Percentiles rank a stretch among this genome's conserved stretches.
Conservation (phyloP, 202 grass and related monocot genomes). For the Digitaria exilis region DNA sequence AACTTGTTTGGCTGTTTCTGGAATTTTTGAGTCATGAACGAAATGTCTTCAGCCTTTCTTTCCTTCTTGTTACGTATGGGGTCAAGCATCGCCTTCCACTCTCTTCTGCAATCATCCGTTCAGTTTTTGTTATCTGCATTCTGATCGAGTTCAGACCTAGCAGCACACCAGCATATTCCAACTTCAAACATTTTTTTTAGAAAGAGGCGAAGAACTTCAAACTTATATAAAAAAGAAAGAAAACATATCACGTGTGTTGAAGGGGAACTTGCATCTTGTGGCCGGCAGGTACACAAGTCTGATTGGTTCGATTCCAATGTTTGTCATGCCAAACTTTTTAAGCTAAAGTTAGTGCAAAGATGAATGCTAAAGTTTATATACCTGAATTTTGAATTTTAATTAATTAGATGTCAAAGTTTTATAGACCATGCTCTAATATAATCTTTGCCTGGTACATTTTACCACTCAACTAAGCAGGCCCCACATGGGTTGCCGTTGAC, state of each 20-base stretch:
- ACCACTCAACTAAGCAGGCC: no score
- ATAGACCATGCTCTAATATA: no score
- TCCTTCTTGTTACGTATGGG: neutral
- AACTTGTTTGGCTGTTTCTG: neutral
- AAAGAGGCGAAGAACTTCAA: neutral
- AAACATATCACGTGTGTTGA: neutral
- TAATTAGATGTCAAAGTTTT: no score
- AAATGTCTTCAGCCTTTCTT: neutral
- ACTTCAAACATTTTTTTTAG: neutral
- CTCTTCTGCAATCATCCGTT: neutral
- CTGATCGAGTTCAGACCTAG: neutral
- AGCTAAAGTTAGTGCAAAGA: no score
- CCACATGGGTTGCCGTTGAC: neutral
- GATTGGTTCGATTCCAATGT: no score
- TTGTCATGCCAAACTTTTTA: no score
- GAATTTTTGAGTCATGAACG: neutral
- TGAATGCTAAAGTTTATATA: no score
- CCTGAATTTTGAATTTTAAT: no score
- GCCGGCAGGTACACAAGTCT: no score
- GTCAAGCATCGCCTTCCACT: neutral
- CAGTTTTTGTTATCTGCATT: neutral
- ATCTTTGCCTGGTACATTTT: no score
- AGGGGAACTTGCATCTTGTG: neutral
- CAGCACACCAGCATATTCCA: neutral
- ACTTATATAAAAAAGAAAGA: neutral